Conservation (phyloP, 768 basidiomycete species). For the Agrocybe pediades region DNA sequence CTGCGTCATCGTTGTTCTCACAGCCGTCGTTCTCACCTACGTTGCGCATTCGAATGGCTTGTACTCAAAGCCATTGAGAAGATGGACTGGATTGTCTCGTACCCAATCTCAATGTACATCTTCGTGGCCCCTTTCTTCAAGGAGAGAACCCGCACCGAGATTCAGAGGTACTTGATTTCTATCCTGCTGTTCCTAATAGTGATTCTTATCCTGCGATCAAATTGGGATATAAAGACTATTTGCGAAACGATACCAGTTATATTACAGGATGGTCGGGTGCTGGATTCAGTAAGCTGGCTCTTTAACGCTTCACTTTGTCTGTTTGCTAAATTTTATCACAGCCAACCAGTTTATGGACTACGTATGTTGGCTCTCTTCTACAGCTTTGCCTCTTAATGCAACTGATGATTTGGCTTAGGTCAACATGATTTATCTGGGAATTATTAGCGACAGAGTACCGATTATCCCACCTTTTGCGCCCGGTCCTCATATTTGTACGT, state of each 20-base stretch:
- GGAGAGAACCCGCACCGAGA: too few species aligned
- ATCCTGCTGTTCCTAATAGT: too few species aligned
- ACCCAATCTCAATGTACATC: too few species aligned
- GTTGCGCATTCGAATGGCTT: too few species aligned
- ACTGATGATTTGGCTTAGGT: conserved; percentile 30
- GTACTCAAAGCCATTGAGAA: too few species aligned
- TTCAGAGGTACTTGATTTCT: too few species aligned
- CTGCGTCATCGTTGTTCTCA: too few species aligned
- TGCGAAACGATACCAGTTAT: conserved; percentile 50
- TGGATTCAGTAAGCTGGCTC: conserved; percentile 49
- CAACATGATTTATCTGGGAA: conserved; percentile 51
- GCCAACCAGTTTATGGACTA: conserved; percentile 36
- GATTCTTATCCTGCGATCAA: too few species aligned
- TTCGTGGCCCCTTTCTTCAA: too few species aligned
- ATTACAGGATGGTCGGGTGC: conserved; percentile 58
- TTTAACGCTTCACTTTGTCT: neutral
- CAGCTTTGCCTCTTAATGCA: neutral
- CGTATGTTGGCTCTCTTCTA: conserved; percentile 18
- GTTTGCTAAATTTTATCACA: conserved; percentile 3
- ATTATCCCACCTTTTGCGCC: conserved; percentile 51
- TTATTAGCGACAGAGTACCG: conserved; percentile 44
- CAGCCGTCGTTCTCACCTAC: too few species aligned
- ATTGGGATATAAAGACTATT: conserved; percentile 15
- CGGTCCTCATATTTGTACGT: conserved; percentile 37
- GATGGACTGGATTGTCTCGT: too few species aligned